Base-by-base conservation (phyloP, 2,329 filamentous ascomycete genomes). In the Fusarium euwallaceae region DNA sequence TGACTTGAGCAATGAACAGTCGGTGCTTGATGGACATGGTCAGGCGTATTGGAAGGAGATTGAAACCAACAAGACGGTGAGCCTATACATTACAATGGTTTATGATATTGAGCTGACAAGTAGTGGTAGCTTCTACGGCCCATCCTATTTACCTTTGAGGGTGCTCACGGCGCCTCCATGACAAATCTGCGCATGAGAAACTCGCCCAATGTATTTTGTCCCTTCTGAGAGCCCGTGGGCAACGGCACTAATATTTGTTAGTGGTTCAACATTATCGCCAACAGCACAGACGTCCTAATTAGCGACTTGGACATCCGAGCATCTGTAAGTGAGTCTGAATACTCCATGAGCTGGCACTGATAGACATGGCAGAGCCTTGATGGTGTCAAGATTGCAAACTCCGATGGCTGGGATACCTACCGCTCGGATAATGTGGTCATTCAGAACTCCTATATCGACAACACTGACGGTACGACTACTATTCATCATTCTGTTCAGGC, bases 341-440 rank as follows among this genome's bases (percentile, higher is more conserved):
- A 1, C 0, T 4, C 6, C 2, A 2, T 6, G 8, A n/a, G 10
- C 27, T 10, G 4, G 5, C 8, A 24, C 61, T 67, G 22, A 71
- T 27, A 17, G 6, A 12, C 12, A 32, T 17, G 8, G 4, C 11
- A 79, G 77, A 78, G 77, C 7, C 14, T 43, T 4, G 58, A 76
- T 17, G 77, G 77, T 1, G 71, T 77, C 12, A 78, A 79, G 64
- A 75, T 79, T 2, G 75, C 77, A 16, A 93, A 94, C 80, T 93
- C 91, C 0, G 91, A 92, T 78, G 90, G 89, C 39, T 90, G 89
- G 88, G 89, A 92, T 73, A 92, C 88, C 1, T 92, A 92, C 78
- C 88, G 91, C 9, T 90, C 88, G 14, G 83, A 86, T 27, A 87
- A 89, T 60, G 86, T 94, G 39, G 88, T 92, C 0, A 93, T 94